A percentile compares a stretch with the other conserved stretches of the same genome.
phyloP scores from a whole-genome alignment of 495 filamentous ascomycete genomes.

The Chlorociboria aeruginascens region DNA sequence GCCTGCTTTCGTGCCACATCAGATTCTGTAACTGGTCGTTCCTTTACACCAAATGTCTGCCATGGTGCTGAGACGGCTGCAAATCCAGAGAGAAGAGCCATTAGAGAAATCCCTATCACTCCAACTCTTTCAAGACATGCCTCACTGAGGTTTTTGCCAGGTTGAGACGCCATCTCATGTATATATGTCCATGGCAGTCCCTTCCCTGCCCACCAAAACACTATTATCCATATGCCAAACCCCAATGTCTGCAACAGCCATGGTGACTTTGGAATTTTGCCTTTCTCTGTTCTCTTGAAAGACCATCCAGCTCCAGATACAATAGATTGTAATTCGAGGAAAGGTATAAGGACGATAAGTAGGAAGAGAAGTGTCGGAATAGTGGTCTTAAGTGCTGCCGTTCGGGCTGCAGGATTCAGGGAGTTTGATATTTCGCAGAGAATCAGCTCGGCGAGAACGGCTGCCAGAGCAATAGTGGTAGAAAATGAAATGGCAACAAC shows the following conservation, averaged over 20 bases:
- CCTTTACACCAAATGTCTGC: slow-evolving; percentile 59
- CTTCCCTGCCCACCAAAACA: slow-evolving; percentile 65
- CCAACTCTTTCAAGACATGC: slow-evolving; percentile 69
- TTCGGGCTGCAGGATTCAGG: slow-evolving; percentile 47
- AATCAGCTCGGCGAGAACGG: slow-evolving; percentile 63
- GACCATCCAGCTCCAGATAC: slow-evolving; percentile 46
- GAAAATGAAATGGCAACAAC: slow-evolving; percentile 55
- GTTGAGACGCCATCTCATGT: slow-evolving; percentile 11
- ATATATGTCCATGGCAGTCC: slow-evolving; percentile 42
- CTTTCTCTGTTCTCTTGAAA: slow-evolving; percentile 37
- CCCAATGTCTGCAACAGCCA: slow-evolving; percentile 46
- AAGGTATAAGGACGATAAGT: slow-evolving; percentile 55
- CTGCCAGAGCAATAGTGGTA: slow-evolving; percentile 56
- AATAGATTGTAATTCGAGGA: slow-evolving; percentile 57
- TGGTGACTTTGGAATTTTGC: slow-evolving; percentile 33
- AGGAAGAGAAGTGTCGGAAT: slow-evolving; percentile 52
- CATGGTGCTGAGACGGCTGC: slow-evolving; percentile 69
- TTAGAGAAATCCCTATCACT: slow-evolving; percentile 68
- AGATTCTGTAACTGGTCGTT: slow-evolving; percentile 50
- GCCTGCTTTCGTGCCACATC: slow-evolving; percentile 61
- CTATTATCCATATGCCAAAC: slow-evolving; percentile 49
- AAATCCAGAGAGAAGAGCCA: slow-evolving; percentile 74
- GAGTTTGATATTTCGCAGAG: slow-evolving; percentile 69
- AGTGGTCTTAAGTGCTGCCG: slow-evolving; percentile 48
- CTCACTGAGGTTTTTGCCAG: slow-evolving; percentile 44